These are phyloP conservation scores for Didymella sp. DNA, from an alignment of 2,329 filamentous ascomycete genomes.

Conservation along the genomic window DNA sequence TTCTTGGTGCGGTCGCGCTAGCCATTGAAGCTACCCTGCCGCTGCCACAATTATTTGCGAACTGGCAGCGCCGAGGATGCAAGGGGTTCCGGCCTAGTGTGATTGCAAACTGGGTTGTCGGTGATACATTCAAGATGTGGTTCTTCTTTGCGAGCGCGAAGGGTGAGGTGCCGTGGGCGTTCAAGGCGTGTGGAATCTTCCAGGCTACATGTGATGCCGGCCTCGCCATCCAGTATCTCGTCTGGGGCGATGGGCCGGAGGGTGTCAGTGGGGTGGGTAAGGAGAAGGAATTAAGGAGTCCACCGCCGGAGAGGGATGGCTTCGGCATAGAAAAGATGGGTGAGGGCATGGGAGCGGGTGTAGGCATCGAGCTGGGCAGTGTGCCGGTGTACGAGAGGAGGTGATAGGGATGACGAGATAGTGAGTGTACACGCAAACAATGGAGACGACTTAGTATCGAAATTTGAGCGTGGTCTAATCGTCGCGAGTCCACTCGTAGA, in stretches of 20 bases:
- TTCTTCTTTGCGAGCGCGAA: conserved; percentile 77
- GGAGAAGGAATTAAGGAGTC: conserved; percentile 38
- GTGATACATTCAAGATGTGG: conserved; percentile 82
- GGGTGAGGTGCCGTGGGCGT: conserved; percentile 73
- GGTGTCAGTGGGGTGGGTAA: conserved; percentile 16
- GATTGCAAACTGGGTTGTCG: conserved; percentile 77
- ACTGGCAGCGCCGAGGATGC: conserved; percentile 72
- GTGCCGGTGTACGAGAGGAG: conserved; percentile 33
- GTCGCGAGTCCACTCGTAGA: not conserved
- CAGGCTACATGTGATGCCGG: conserved; percentile 79
- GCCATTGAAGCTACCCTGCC: conserved; percentile 82
- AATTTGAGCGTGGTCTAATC: not conserved
- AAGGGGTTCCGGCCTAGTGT: conserved; percentile 80
- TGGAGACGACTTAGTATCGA: not conserved
- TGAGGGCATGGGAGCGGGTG: conserved; percentile 10
- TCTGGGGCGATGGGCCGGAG: conserved; percentile 40
- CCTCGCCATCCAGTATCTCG: conserved; percentile 73
- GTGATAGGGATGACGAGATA: not conserved
- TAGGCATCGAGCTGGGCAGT: conserved; percentile 30
- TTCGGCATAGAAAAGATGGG: conserved; percentile 26
- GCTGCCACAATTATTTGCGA: conserved; percentile 77
- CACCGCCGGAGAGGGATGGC: conserved; percentile 25
- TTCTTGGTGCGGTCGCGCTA: conserved; percentile 78
- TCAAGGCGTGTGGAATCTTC: conserved; percentile 83
- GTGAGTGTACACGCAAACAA: not conserved